Evolutionary conservation across 371 early-diverging fungal species (phyloP), one percentile per base, ranked within the genome.

Genomic region (Batkoa obscura): DNA sequence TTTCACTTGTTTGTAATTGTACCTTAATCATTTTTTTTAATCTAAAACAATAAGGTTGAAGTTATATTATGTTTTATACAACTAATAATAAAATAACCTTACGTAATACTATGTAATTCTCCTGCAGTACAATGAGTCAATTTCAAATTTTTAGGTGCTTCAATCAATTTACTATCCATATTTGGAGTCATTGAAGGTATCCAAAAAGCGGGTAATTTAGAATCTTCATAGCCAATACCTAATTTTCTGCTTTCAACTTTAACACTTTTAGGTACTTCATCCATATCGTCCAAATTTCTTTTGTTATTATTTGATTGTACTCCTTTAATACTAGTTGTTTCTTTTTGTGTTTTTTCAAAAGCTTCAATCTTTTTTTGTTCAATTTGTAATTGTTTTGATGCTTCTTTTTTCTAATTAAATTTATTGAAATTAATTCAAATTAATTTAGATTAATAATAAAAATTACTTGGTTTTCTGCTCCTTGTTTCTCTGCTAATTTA

Each of bases 131-230:
- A 55, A 43, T 55, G 55, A 30, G 17, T 31, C 31, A 12, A 23
- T 3, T 36, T 34, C 3, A 39, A 36, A 32, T 34, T 53, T 4
- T 38, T 53, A 4, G 10, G 45, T 4, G 45, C 17, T 8, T 3
- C n/a, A 23, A 45, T 45, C 4, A 23, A 4, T n/a, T 45, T 45
- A 12, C 10, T n/a, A 15, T 45, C 45, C 10, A 23, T 45, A 30
- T 34, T 38, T 3, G 53, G 50, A 23, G 53, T 53, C 39, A 53
- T 17, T 38, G 35, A 34, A 6, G 53, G 53, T 12, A 53, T 32
- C 53, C 53, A 53, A 17, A 53, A 53, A 35, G 38, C 39, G n/a
- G 53, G 53, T 2, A 53, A 30, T 17, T 53, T 53, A 15, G 53
- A 32, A 4, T 34, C 13, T 2, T 17, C 53, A 34, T 53, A 53